Percentiles rank a stretch among this genome's conserved stretches.
phyloP scores from a whole-genome alignment of 371 early-diverging fungal genomes.

The Rhizomucor miehei region DNA sequence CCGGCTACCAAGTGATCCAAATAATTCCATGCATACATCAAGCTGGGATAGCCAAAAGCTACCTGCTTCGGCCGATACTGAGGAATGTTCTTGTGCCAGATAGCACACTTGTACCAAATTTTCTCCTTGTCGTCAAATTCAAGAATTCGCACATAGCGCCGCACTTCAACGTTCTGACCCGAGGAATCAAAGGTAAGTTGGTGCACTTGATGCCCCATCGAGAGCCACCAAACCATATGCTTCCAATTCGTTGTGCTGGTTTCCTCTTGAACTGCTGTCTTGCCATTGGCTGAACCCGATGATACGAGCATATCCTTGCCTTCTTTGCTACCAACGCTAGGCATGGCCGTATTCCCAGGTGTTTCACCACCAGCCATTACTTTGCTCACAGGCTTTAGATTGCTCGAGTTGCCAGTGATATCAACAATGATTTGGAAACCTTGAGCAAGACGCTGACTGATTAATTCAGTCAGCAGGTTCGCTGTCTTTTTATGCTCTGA shows the following conservation, averaged over 20 bases:
- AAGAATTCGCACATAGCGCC: conserved; percentile 79
- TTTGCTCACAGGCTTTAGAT: conserved; percentile 19
- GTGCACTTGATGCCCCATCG: conserved; percentile 86
- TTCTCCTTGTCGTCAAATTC: conserved; percentile 55
- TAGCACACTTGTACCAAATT: conserved; percentile 72
- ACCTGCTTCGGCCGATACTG: conserved; percentile 58
- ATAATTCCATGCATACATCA: conserved; percentile 92
- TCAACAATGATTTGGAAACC: conserved; percentile 90
- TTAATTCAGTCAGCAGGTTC: conserved; percentile 77
- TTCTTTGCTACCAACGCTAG: conserved; percentile 10
- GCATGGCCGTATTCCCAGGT: not conserved
- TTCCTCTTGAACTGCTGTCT: conserved; percentile 6
- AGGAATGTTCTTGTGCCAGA: conserved; percentile 81
- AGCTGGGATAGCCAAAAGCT: conserved; percentile 72
- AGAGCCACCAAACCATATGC: conserved; percentile 66
- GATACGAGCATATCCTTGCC: conserved; percentile 12
- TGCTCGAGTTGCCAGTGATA: conserved; percentile 29
- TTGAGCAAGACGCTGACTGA: conserved; percentile 88
- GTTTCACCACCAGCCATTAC: conserved; percentile 4
- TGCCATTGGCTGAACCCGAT: not conserved
- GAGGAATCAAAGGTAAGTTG: conserved; percentile 69
- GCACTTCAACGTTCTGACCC: conserved; percentile 80
- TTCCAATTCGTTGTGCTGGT: conserved; percentile 25
- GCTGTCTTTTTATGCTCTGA: conserved; percentile 58
- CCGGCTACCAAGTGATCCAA: conserved; percentile 87